Conservation (phyloP, 768 basidiomycete species). For the Agaricus bisporus region DNA sequence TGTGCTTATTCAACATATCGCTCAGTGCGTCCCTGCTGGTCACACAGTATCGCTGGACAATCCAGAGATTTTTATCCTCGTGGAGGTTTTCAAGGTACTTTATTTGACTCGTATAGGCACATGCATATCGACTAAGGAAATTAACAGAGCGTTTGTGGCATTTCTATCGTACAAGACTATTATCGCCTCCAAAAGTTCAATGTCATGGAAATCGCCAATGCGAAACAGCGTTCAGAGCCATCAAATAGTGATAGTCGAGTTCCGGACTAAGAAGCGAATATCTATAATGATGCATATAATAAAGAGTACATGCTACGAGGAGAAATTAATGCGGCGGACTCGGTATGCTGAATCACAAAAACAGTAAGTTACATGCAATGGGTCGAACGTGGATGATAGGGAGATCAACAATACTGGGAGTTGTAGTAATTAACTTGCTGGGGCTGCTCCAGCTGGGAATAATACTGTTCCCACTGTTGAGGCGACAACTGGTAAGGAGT, state of each 20-base stretch:
- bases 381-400: not conserved
- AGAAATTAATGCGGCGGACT: not conserved
- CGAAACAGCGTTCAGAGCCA: conserved; percentile 23
- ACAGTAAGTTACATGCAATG: not conserved
- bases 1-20: conserved; percentile 60
- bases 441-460: conserved; percentile 2
- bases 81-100: conserved; percentile 77
- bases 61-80: conserved; percentile 68
- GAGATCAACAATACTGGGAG: conserved; percentile 4
- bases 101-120: not conserved
- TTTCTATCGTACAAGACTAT: conserved; percentile 70
- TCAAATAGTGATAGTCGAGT: not conserved
- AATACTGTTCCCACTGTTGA: conserved; percentile 8
- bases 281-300: not conserved
- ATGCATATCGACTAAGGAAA: not conserved
- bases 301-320: not conserved
- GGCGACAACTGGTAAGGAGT: not conserved
- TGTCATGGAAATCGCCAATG: conserved; percentile 63
- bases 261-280: not conserved
- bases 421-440: conserved; percentile 6
- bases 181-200: conserved; percentile 73
- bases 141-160: conserved; percentile 63
- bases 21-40: conserved; percentile 60
- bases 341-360: not conserved
- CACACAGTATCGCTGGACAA: conserved; percentile 64